Conservation (phyloP, 202 grass and related monocot genomes). For the Thinopyrum obtusiflorum region DNA sequence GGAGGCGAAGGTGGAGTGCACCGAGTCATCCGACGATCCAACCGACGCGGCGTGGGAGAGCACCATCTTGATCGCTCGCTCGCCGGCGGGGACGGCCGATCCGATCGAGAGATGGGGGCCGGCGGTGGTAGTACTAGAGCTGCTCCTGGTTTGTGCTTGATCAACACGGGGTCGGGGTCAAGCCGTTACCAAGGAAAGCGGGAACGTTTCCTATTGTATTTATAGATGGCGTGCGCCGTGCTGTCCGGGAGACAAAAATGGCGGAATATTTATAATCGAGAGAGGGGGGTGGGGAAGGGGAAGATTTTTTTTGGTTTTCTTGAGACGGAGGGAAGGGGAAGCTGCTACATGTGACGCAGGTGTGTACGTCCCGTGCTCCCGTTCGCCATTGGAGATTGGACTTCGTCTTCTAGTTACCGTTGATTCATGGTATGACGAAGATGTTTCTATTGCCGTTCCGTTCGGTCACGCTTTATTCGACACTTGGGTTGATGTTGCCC, state of each 20-base stretch:
- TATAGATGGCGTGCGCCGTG: background rate
- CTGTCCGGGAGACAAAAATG: background rate
- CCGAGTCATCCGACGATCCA: slow-evolving; percentile 37
- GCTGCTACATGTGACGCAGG: background rate
- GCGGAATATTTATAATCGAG: background rate
- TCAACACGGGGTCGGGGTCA: background rate
- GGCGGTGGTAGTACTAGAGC: background rate
- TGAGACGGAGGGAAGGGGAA: background rate
- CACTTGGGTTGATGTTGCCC: background rate
- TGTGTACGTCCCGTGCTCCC: background rate
- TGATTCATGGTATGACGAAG: background rate
- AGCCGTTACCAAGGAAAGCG: background rate
- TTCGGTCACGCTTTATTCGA: background rate
- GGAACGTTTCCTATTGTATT: background rate
- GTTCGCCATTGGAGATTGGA: too few species aligned
- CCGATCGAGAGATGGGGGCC: background rate
- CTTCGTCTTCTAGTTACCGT: background rate
- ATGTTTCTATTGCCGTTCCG: background rate
- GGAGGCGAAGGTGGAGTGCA: slow-evolving; percentile 89
- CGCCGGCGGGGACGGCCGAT: background rate
- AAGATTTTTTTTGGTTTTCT: background rate
- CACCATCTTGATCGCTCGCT: slow-evolving; percentile 40
- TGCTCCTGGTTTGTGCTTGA: background rate
- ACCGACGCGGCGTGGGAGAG: slow-evolving; percentile 51
- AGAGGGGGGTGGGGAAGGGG: background rate